phyloP scores from a whole-genome alignment of 768 basidiomycete species.

The Coprinellus aureogranulatus region DNA sequence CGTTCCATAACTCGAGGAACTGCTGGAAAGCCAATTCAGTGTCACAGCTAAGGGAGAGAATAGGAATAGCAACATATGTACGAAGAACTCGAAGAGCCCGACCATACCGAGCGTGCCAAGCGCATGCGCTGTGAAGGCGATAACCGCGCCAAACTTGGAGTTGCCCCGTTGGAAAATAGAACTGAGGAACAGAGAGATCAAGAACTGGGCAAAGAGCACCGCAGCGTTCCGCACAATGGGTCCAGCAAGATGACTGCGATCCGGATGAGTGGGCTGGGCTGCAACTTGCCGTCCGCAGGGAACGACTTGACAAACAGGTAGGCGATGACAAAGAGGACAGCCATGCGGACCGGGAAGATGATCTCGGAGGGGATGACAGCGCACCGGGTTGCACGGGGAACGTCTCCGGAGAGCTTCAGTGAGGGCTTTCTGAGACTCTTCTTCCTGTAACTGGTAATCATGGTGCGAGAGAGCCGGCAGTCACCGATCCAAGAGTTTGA shows the following conservation, averaged over 20 bases:
- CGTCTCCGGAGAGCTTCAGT: conserved; percentile 93
- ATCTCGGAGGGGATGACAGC: conserved; percentile 87
- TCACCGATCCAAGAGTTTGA: conserved; percentile 99
- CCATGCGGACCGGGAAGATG: conserved; percentile 82
- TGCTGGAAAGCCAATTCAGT: conserved; percentile 50
- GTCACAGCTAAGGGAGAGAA: conserved; percentile 1
- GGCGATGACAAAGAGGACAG: conserved; percentile 79
- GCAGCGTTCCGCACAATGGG: conserved; percentile 96
- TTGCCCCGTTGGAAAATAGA: conserved; percentile 83
- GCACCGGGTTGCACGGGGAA: conserved; percentile 90
- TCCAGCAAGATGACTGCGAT: conserved; percentile 88
- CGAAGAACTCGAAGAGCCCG: conserved; percentile 95
- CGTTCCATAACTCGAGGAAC: conserved; percentile 92
- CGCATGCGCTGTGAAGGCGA: conserved; percentile 86
- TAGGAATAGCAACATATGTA: conserved; percentile 36
- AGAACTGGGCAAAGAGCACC: conserved; percentile 80
- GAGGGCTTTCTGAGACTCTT: conserved; percentile 96
- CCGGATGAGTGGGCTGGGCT: conserved; percentile 84
- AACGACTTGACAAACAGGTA: conserved; percentile 94
- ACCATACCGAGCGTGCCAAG: conserved; percentile 83
- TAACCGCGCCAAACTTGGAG: conserved; percentile 87
- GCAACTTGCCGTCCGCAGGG: conserved; percentile 59
- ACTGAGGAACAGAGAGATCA: conserved; percentile 88
- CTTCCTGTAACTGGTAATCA: conserved; percentile 99
- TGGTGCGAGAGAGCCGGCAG: conserved; percentile 94